Percentiles rank a stretch among this genome's conserved stretches.
Evolutionary conservation across 306 rosid genomes (phyloP).

Genomic region (Fragaria nilgerrensis): DNA sequence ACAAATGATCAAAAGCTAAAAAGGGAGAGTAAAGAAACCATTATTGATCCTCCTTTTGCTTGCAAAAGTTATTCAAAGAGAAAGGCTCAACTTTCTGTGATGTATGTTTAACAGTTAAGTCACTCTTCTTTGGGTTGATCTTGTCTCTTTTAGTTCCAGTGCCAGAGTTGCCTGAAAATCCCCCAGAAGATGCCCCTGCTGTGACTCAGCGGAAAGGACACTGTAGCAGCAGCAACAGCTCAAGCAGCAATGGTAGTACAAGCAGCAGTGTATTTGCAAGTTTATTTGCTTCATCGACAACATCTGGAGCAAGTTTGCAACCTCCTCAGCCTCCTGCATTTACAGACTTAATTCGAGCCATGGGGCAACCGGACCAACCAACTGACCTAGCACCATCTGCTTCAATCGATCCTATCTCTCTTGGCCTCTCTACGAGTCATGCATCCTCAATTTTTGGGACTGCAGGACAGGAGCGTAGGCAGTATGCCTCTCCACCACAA

Average conservation of each 20-base stretch:
- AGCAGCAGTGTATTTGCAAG: conserved; percentile 70
- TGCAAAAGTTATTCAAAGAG: conserved; percentile 20
- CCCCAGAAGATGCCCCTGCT: conserved; percentile 52
- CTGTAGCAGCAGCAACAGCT: conserved; percentile 50
- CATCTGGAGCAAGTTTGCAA: conserved; percentile 45
- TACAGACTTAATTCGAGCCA: conserved; percentile 54
- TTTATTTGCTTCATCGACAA: conserved; percentile 68
- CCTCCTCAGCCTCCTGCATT: conserved; percentile 56
- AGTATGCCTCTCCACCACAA: conserved; percentile 52
- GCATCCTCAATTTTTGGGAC: conserved; percentile 62
- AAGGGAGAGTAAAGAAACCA: conserved; percentile 37
- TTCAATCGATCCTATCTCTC: conserved; percentile 66
- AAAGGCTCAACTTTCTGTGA: conserved; percentile 28
- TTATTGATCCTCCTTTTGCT: conserved; percentile 42
- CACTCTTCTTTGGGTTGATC: conserved; percentile 28
- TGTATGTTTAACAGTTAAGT: conserved; percentile 18
- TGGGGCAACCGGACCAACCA: conserved; percentile 45
- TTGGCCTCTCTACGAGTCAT: conserved; percentile 65
- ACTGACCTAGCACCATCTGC: conserved; percentile 48
- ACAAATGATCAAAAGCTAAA: conserved; percentile 50
- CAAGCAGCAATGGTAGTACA: conserved; percentile 55
- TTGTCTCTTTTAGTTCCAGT: conserved; percentile 12
- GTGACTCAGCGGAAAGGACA: conserved; percentile 37
- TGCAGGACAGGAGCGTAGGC: conserved; percentile 63
- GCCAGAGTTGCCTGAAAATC: conserved; percentile 47